Base-by-base conservation (phyloP, 2,329 filamentous ascomycete species). In the Massarina eburnea region DNA sequence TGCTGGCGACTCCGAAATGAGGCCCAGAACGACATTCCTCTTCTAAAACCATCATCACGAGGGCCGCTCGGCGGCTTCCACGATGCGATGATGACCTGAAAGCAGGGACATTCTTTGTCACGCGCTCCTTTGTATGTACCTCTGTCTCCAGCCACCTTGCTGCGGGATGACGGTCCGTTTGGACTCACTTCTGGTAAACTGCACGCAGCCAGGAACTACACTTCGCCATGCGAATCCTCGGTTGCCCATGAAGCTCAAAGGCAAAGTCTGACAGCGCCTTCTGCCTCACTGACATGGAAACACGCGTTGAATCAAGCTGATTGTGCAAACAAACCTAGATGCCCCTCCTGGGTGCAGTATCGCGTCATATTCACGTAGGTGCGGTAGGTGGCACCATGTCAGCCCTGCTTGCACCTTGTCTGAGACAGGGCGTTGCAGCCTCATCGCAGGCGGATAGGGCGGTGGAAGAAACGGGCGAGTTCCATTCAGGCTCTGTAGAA, bases 41-140 rank as follows among this genome's bases (percentile, higher is more conserved):
- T 82, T 85, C 76, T 86, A 89, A 89, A 89, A 89, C 86, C 85
- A 85, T 89, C 80, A 81, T 83, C 80, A 83, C 82, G 85, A 89
- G 82, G 81, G 81, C 75, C 77, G 73, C 74, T 68, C 71, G 65
- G 75, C 68, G 75, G 78, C 77, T 76, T 76, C 76, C 83, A 85
- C 80, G 83, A 86, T 76, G 70, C 74, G 80, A 73, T 80, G 82
- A 83, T 80, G 81, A 86, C 82, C 82, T 84, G 75, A 76, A 74
- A 80, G 78, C 73, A 78, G 80, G 76, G 70, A 84, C 81, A 83
- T 71, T 50, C 51, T 57, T 66, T 51, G 54, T 62, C 55, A 64
- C 62, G 55, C 57, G 59, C 55, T 42, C 46, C 45, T 34, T 57
- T 59, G 54, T 49, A 51, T 45, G 52, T 54, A 53, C 43, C 32